Evolutionary conservation across 2,329 filamentous ascomycete species (phyloP).

Genomic region (Colletotrichum echinochloae): DNA sequence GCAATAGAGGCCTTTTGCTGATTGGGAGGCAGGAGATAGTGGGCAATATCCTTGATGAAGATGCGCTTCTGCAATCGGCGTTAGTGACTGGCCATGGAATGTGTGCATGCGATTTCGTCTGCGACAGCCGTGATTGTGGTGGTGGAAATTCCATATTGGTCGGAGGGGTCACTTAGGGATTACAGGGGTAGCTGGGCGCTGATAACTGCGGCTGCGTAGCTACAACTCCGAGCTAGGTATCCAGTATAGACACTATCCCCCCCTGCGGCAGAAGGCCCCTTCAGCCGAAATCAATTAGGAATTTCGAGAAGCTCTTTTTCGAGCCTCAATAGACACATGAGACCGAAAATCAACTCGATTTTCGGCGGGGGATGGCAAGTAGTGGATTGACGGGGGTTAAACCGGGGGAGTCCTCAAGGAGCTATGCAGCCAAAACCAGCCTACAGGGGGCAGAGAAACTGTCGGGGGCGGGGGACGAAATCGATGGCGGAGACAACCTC

Average conservation of each 20-base stretch:
- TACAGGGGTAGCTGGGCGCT: constrained; percentile 3
- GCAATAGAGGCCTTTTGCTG: constrained; percentile 76
- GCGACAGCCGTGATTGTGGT: background rate
- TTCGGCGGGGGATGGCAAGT: constrained; percentile 25
- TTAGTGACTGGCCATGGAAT: constrained; percentile 31
- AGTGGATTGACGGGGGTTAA: constrained; percentile 26
- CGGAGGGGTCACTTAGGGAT: background rate
- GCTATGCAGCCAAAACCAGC: constrained; percentile 30
- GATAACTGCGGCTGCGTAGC: constrained; percentile 21
- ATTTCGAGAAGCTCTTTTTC: constrained; percentile 40
- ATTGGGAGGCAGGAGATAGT: constrained; percentile 87
- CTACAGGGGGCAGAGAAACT: background rate
- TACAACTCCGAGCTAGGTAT: constrained; percentile 27
- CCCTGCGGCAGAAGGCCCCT: constrained; percentile 5
- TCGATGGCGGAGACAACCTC: background rate
- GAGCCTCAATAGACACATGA: background rate
- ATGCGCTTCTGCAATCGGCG: constrained; percentile 77
- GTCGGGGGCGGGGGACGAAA: background rate
- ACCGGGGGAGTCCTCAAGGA: constrained; percentile 18
- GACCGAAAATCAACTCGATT: constrained; percentile 26
- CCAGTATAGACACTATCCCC: background rate
- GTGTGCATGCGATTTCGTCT: background rate
- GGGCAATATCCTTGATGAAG: constrained; percentile 98
- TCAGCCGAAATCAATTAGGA: constrained; percentile 37
- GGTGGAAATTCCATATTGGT: background rate